These are phyloP conservation scores for Pholiota microspora DNA, from an alignment of 768 basidiomycete genomes.

Conservation along the genomic window DNA sequence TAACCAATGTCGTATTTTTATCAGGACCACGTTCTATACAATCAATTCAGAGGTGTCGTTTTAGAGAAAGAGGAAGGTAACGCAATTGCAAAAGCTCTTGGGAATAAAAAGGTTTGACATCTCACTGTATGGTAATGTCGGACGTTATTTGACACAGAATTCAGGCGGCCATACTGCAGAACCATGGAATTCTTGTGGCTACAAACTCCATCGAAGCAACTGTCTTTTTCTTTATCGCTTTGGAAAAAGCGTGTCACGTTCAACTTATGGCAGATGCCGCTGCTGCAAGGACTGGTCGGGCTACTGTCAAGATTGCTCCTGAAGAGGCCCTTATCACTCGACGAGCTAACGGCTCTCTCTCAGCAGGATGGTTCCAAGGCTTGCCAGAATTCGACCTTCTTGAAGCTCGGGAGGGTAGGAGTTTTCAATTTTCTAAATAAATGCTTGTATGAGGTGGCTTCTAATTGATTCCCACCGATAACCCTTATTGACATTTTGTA, in stretches of 20 bases:
- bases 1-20: not conserved
- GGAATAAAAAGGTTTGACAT: constrained; percentile 30
- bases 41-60: constrained; percentile 47
- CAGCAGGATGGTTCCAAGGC: constrained; percentile 37
- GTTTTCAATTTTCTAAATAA: constrained; percentile 13
- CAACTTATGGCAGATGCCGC: constrained; percentile 45
- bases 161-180: constrained; percentile 40
- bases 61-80: constrained; percentile 41
- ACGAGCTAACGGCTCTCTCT: constrained; percentile 22
- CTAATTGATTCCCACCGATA: not conserved
- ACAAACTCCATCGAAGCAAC: constrained; percentile 41
- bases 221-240: constrained; percentile 36
- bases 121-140: not conserved
- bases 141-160: constrained; percentile 2
- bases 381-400: constrained; percentile 35
- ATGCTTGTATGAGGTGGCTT: not conserved
- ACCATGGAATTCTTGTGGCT: constrained; percentile 40
- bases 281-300: constrained; percentile 24
- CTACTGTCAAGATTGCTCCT: constrained; percentile 23
- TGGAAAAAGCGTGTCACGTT: constrained; percentile 46
- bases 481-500: not conserved
- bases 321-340: constrained; percentile 27
- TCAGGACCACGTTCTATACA: constrained; percentile 40
- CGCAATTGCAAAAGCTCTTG: constrained; percentile 42
- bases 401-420: constrained; percentile 31